A percentile compares a stretch with the other conserved stretches of the same genome.
Conservation (phyloP, 2,329 filamentous ascomycete species). For the Aschersonia sp. region DNA sequence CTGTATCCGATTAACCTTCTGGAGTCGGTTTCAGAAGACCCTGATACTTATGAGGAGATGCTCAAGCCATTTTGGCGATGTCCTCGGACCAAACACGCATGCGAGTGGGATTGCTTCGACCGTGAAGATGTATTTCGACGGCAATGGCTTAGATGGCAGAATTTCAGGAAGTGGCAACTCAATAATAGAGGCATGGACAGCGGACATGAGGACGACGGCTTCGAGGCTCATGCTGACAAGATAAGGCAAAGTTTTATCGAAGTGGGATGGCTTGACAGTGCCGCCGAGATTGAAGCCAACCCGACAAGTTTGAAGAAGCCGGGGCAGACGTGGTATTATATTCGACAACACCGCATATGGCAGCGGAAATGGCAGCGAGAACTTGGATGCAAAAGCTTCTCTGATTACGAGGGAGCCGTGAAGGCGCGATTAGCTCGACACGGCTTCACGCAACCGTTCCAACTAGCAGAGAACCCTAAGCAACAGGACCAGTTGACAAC, state of each 20-base stretch:
- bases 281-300: conserved; percentile 5
- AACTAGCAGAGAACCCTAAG: conserved; percentile 13
- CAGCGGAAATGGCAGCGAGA: conserved; percentile 6
- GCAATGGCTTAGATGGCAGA: conserved; percentile 13
- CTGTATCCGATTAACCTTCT: conserved; percentile 13
- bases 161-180: conserved; percentile 17
- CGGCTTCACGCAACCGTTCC: conserved; percentile 14
- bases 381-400: conserved; percentile 7
- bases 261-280: neutral
- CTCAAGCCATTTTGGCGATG: conserved; percentile 12
- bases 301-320: conserved; percentile 2
- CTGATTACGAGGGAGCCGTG: conserved; percentile 10
- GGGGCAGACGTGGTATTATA: conserved; percentile 1
- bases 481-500: conserved; percentile 18
- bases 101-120: neutral
- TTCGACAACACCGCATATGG: conserved; percentile 2
- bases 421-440: conserved; percentile 13
- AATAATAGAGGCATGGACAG: conserved; percentile 8
- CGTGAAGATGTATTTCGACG: conserved; percentile 8
- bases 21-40: conserved; percentile 9
- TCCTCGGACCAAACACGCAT: neutral
- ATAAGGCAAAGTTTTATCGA: neutral
- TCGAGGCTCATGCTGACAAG: conserved; percentile 4
- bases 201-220: conserved; percentile 8
- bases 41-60: conserved; percentile 11